These are phyloP conservation scores for Xylariaceae sp. DNA, from an alignment of 2,329 filamentous ascomycete species.

Conservation along the genomic window DNA sequence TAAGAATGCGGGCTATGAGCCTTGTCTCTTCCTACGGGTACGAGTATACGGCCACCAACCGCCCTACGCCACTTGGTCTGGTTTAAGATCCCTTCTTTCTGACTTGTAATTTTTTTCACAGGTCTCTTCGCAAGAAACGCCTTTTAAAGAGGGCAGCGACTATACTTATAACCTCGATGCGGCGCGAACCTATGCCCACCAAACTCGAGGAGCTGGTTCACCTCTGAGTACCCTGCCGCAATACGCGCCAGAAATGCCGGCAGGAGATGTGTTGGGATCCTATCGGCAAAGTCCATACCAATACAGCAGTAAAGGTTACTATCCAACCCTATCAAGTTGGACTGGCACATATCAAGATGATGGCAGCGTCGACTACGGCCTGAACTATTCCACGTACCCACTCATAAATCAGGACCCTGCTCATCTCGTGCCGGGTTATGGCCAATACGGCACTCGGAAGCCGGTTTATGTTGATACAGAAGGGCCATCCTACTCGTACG, in stretches of 20 bases:
- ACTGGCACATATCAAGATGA: constrained; percentile 45
- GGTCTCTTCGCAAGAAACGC: constrained; percentile 48
- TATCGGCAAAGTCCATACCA: constrained; percentile 45
- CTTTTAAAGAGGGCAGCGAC: constrained; percentile 40
- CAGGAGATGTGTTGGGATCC: constrained; percentile 41
- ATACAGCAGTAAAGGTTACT: constrained; percentile 43
- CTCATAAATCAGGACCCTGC: constrained; percentile 45
- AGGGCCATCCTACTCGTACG: constrained; percentile 42
- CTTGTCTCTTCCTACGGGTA: constrained; percentile 84
- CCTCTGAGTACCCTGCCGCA: constrained; percentile 40
- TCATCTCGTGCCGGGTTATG: constrained; percentile 42
- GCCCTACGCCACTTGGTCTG: constrained; percentile 13
- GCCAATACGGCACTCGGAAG: constrained; percentile 38
- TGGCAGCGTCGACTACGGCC: constrained; percentile 42
- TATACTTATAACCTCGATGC: constrained; percentile 47
- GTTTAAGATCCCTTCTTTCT: not conserved
- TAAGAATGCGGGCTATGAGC: constrained; percentile 70
- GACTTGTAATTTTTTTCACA: constrained; percentile 26
- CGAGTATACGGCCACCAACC: constrained; percentile 20
- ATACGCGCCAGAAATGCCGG: constrained; percentile 44
- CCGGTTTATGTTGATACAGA: constrained; percentile 47
- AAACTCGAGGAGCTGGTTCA: constrained; percentile 38
- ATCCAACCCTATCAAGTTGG: constrained; percentile 44
- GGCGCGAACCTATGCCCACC: constrained; percentile 41
- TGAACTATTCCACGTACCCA: constrained; percentile 43